phyloP scores from a whole-genome alignment of 495 filamentous ascomycete species.

The Daldinia caldariorum region DNA sequence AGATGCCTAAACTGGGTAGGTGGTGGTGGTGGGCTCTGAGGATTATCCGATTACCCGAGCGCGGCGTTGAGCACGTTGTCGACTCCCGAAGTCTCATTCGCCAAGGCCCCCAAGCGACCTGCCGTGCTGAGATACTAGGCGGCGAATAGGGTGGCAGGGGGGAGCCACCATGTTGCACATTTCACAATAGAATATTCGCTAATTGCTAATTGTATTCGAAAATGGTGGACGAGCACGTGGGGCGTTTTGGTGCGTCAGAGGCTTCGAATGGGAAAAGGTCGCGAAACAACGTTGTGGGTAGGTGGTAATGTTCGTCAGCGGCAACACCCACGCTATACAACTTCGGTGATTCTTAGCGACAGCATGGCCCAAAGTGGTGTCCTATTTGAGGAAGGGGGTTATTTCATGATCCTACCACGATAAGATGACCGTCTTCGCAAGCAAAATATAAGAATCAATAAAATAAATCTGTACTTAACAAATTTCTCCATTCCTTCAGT shows the following conservation, averaged over 20 bases:
- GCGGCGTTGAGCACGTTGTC: slow-evolving; percentile 31
- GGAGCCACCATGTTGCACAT: neutral
- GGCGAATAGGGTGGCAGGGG: slow-evolving; percentile 16
- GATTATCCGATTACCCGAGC: slow-evolving; percentile 11
- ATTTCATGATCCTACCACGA: too few relatives aligned
- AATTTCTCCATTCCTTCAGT: too few relatives aligned
- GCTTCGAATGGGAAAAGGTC: neutral
- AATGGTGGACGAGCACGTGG: slow-evolving; percentile 21
- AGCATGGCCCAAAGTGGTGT: too few relatives aligned
- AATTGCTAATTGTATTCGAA: slow-evolving; percentile 11
- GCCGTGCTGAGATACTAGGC: slow-evolving; percentile 20
- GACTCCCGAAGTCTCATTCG: slow-evolving; percentile 26
- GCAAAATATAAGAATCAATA: too few relatives aligned
- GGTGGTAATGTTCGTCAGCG: too few relatives aligned
- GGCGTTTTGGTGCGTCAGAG: slow-evolving; percentile 8
- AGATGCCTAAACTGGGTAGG: slow-evolving; percentile 24
- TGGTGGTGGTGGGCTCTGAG: neutral
- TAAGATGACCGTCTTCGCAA: too few relatives aligned
- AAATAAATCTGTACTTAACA: too few relatives aligned
- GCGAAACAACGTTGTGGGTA: too few relatives aligned
- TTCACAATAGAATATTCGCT: neutral
- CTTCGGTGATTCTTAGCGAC: too few relatives aligned
- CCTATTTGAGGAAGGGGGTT: too few relatives aligned
- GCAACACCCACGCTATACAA: too few relatives aligned
- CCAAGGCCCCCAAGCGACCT: neutral